Percentiles rank a stretch among this genome's conserved stretches.
phyloP scores from a whole-genome alignment of 352 stramenopile genomes.

The Blastocystis sp. region DNA sequence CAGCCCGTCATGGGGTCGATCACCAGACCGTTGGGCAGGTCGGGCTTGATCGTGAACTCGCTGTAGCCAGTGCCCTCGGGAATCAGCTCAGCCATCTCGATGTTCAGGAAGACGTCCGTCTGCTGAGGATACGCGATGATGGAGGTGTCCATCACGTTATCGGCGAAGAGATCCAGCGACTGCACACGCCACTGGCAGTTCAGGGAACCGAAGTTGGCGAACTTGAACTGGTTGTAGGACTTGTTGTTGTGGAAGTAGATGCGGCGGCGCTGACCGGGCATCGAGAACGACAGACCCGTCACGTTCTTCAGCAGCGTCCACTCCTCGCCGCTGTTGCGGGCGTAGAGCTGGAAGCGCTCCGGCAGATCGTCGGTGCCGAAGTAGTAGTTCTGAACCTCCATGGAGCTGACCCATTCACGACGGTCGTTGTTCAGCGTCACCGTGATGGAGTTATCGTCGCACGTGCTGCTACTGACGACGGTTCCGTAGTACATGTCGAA shows the following conservation, averaged over 20 bases:
- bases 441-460: not conserved
- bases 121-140: too few species aligned
- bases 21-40: not conserved
- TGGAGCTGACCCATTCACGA: slow-evolving; percentile 3
- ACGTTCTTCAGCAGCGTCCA: not conserved
- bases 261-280: not conserved
- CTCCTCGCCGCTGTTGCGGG: not conserved
- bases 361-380: not conserved
- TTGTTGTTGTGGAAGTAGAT: not conserved
- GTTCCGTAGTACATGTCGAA: not conserved
- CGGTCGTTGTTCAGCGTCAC: not conserved
- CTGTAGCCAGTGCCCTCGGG: not conserved
- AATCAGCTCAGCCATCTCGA: slow-evolving; percentile 5
- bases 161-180: not conserved
- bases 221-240: not conserved
- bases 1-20: not conserved
- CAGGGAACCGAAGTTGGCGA: not conserved
- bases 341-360: not conserved
- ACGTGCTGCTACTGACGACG: not conserved
- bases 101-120: not conserved
- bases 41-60: not conserved
- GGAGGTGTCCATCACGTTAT: not conserved
- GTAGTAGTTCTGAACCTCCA: not conserved
- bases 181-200: not conserved
- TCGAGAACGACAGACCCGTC: not conserved